Base-by-base conservation (phyloP, 176 grass and related monocot species). In the Phoenix dactylifera region DNA sequence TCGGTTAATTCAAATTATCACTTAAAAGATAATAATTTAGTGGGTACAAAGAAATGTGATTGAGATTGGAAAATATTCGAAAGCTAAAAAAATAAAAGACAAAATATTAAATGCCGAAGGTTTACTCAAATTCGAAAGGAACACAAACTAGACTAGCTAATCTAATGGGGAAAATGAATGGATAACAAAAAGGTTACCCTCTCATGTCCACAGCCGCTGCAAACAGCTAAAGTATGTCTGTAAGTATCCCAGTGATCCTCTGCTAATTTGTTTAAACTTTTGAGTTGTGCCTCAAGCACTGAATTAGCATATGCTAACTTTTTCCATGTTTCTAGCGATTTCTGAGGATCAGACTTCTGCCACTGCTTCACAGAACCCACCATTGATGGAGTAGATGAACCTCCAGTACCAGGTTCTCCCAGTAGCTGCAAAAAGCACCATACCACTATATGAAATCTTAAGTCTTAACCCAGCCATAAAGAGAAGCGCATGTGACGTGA, bases 361-460 rank as follows among this genome's bases (percentile, higher is more conserved):
- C 93, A 97, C 48, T 70, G 64, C 66, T 82, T 97, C 69, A 97
- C 93, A 61, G 87, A 80, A 39, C 93, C 93, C 50, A 91, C 93
- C 84, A 97, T 85, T 44, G 93, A 91, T 58, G 93, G 93, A 49
- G 93, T 97, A 69, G 84, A 91, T 80, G 87, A 85, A 69, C 93
- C 93, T 74, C 93, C 93, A 70, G 75, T 71, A 59, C 87, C 93
- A 75, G 87, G 92, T 80, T 97, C 87, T 59, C 92, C 92, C 14
- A 91, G 76, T 68, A 97, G 76, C 87, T 97, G 72, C 14, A 26
- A 51, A 72, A 14, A 70, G 54, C 63, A 56, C 17, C 26, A 54
- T 15, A 15, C 2, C 49, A 49, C 49, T 19, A 54, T 52, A 10
- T 54, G 49, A 67, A 28, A 64, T 23, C 24, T 39, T 17, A n/a